Conservation (phyloP, 805 yeast genomes). For the Ogataea wickerhamii region DNA sequence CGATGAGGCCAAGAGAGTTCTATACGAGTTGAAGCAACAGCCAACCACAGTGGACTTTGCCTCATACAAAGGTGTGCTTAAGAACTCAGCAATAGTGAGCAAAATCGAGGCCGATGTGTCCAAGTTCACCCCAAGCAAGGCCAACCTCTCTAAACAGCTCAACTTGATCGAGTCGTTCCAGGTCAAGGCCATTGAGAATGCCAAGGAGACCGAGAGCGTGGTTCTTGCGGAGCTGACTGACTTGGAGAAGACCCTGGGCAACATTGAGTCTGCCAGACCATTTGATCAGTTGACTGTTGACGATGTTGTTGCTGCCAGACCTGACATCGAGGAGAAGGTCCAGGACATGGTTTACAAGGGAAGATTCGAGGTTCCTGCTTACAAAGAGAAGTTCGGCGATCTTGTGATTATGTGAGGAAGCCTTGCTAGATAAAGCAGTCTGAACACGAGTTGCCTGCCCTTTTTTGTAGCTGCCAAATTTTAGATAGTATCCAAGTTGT, state of each 20-base stretch:
- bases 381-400: conserved; percentile 97
- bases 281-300: conserved; percentile 95
- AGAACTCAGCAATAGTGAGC: conserved; percentile 74
- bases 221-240: conserved; percentile 83
- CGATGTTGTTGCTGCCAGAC: conserved; percentile 92
- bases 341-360: conserved; percentile 93
- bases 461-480: no score
- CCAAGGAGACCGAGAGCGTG: conserved; percentile 85
- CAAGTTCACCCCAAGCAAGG: conserved; percentile 76
- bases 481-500: not conserved
- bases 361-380: conserved; percentile 97
- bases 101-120: conserved; percentile 76
- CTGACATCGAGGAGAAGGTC: conserved; percentile 96
- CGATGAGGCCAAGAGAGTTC: conserved; percentile 91
- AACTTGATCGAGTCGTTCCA: conserved; percentile 92
- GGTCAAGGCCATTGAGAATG: conserved; percentile 92
- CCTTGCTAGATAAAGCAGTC: no score
- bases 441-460: no score
- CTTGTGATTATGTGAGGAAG: conserved; percentile 91
- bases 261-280: conserved; percentile 96
- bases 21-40: conserved; percentile 67
- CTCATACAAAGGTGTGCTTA: conserved; percentile 73
- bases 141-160: conserved; percentile 84
- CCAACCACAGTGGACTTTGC: conserved; percentile 76
- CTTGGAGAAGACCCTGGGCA: conserved; percentile 81